Base-by-base conservation (phyloP, 768 basidiomycete species). In the Pisolithus sp. region DNA sequence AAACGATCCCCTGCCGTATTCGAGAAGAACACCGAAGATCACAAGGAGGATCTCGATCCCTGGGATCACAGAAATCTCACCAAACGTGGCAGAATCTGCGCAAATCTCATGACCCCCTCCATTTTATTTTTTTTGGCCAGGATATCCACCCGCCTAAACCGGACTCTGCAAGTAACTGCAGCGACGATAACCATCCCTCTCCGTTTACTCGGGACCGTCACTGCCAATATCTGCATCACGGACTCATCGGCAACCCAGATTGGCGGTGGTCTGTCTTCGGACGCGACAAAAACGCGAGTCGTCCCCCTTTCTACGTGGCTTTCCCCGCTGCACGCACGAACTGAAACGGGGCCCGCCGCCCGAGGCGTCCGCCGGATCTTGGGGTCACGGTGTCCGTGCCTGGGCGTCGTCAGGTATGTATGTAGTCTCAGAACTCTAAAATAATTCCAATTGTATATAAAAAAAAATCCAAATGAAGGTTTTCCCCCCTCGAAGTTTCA, bases 21-120 rank as follows among this genome's bases (percentile, higher is more conserved):
- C 43, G 46, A 51, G 31, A 36, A 51, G 50, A 2, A 34, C 50
- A 18, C 57, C 61, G 65, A 65, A 63, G 66, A 67, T 68, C 65
- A 68, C 58, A 63, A 42, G 64, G 26, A 26, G 65, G n/a, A 67
- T 66, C 61, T 42, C 51, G 38, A 24, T n/a, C 13, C 42, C 18
- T 21, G n/a, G 31, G 10, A 43, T 36, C 49, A 47, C 34, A 34
- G 2, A 47, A 31, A 52, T 36, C 42, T 46, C 18, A n/a, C 41
- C 50, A 51, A 24, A 41, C 31, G n/a, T 44, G 26, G 42, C 34
- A 23, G 18, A 43, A 44, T 51, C 50, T 26, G 30, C n/a, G 46
- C 46, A 36, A 47, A 47, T 47, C 31, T 23, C 46, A 21, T 12
- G 20, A 10, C 21, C 36, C 18, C 45, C 34, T 23, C 45, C 26